Conservation (phyloP, 331 rosid genomes). For the Rosa hybrid region DNA sequence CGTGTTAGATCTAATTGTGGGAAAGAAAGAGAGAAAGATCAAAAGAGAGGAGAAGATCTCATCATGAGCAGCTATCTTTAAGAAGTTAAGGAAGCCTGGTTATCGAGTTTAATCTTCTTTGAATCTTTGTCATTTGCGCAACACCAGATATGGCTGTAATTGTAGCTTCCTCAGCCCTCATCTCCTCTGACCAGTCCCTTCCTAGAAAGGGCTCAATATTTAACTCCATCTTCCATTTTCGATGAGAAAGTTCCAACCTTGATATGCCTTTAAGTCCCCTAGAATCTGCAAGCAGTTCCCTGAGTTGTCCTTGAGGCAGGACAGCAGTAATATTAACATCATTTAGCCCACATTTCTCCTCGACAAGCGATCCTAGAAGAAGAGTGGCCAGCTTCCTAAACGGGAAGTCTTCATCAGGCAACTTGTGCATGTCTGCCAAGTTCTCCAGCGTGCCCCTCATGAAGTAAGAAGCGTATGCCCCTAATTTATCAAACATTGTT, state of each 20-base stretch:
- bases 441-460: slow-evolving; percentile 59
- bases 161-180: not conserved
- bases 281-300: not conserved
- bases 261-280: not conserved
- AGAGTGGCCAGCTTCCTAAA: slow-evolving; percentile 67
- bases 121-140: not conserved
- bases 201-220: not conserved
- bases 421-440: slow-evolving; percentile 71
- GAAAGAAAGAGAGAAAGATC: no score
- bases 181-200: not conserved
- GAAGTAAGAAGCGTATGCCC: slow-evolving; percentile 56
- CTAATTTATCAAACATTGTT: slow-evolving; percentile 75
- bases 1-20: no score
- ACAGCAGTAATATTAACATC: not conserved
- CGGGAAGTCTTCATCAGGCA: slow-evolving; percentile 74
- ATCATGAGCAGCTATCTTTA: no score
- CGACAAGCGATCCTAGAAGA: not conserved
- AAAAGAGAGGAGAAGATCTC: no score
- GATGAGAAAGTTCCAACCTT: not conserved
- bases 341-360: not conserved
- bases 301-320: not conserved
- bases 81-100: no score
- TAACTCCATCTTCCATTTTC: not conserved
- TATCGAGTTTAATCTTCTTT: not conserved
- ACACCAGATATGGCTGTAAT: not conserved